Evolutionary conservation across 257 asterid genomes (phyloP).

Genomic region (Solanum gandarillasii): DNA sequence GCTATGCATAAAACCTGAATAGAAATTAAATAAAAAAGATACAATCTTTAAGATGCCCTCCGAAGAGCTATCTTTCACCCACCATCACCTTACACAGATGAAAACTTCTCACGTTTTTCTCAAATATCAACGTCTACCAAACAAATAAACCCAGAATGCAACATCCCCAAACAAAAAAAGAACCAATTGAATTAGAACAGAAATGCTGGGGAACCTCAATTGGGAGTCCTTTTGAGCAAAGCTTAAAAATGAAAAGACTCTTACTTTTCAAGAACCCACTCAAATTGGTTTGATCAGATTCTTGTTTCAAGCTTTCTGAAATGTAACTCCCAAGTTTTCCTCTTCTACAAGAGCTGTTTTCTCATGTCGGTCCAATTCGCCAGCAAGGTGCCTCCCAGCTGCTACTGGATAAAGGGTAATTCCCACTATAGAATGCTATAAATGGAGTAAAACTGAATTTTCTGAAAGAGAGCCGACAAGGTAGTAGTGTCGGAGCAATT

Average conservation of each 20-base stretch:
- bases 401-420: not conserved
- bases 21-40: no score
- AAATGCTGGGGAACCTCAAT: not conserved
- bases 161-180: not conserved
- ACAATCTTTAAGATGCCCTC: not conserved
- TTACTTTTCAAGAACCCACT: not conserved
- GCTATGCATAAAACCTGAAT: no score
- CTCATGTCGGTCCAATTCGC: not conserved
- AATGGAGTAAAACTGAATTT: not conserved
- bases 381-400: not conserved
- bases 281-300: not conserved
- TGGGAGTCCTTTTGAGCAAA: not conserved
- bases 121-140: not conserved
- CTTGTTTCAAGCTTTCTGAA: not conserved
- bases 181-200: not conserved
- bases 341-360: not conserved
- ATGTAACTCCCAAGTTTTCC: not conserved
- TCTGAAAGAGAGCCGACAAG: not conserved
- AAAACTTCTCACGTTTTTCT: not conserved
- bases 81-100: not conserved
- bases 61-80: not conserved
- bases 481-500: not conserved
- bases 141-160: not conserved
- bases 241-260: not conserved
- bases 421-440: not conserved